phyloP scores from a whole-genome alignment of 2,329 filamentous ascomycete genomes.

The Colletotrichum sp. region DNA sequence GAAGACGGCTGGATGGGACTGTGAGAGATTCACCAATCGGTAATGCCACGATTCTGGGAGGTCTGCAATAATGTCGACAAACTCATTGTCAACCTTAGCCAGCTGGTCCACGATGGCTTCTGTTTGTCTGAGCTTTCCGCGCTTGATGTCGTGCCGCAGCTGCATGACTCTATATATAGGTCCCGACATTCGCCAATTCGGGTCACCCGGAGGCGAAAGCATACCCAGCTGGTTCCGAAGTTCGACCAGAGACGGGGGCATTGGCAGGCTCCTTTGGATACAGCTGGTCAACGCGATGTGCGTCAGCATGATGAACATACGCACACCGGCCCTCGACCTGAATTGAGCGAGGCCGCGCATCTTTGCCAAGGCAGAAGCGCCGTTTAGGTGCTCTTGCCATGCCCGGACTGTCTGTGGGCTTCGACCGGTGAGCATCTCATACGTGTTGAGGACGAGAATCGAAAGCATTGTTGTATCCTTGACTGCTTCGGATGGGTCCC shows the following conservation, averaged over 20 bases:
- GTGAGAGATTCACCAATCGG: slow-evolving; percentile 42
- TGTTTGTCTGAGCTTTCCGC: slow-evolving; percentile 37
- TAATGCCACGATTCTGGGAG: slow-evolving; percentile 48
- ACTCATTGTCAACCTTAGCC: slow-evolving; percentile 46
- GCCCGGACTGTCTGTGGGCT: slow-evolving; percentile 51
- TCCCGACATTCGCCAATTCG: slow-evolving; percentile 47
- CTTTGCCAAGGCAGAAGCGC: slow-evolving; percentile 54
- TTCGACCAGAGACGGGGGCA: slow-evolving; percentile 52
- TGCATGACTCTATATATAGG: slow-evolving; percentile 51
- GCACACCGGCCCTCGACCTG: slow-evolving; percentile 46
- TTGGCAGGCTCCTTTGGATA: slow-evolving; percentile 51
- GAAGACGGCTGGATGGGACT: slow-evolving; percentile 46
- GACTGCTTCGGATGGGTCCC: slow-evolving; percentile 44
- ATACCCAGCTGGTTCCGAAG: slow-evolving; percentile 48
- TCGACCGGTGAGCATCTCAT: slow-evolving; percentile 57
- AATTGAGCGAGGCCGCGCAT: slow-evolving; percentile 55
- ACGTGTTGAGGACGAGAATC: slow-evolving; percentile 59
- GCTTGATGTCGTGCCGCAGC: slow-evolving; percentile 51
- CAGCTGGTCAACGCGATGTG: slow-evolving; percentile 58
- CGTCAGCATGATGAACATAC: slow-evolving; percentile 60
- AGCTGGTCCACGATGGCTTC: slow-evolving; percentile 41
- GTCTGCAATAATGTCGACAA: slow-evolving; percentile 40
- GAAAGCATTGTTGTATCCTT: slow-evolving; percentile 58
- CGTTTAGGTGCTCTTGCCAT: slow-evolving; percentile 59
- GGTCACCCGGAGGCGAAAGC: slow-evolving; percentile 38